Conservation (phyloP, 177 flowering plant genomes). For the Vitis hybrid region DNA sequence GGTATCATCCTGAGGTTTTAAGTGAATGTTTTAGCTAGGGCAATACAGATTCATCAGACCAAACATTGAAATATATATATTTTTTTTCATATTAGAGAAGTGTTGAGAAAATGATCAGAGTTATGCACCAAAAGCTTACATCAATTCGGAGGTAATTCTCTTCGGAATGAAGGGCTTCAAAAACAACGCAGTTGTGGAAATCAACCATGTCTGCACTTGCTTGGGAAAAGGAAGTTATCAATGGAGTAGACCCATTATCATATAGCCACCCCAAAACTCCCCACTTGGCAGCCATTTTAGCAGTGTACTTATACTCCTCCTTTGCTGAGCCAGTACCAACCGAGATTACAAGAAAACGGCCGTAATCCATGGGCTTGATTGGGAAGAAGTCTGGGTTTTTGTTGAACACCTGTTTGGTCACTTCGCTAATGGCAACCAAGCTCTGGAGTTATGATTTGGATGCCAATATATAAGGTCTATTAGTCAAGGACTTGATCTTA, state of each 20-base stretch:
- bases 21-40: neutral
- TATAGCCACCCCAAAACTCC: constrained; percentile 26
- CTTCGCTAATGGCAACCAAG: constrained; percentile 30
- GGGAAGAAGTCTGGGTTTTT: constrained; percentile 14
- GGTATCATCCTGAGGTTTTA: constrained; percentile 31
- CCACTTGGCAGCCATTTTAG: constrained; percentile 30
- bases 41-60: neutral
- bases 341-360: constrained; percentile 27
- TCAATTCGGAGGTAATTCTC: constrained; percentile 30
- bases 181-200: constrained; percentile 21
- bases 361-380: constrained; percentile 22
- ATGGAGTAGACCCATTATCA: constrained; percentile 17
- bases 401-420: constrained; percentile 18
- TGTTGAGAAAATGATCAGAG: too few species aligned
- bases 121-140: constrained; percentile 8
- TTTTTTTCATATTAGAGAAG: too few species aligned
- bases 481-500: too few species aligned
- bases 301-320: constrained; percentile 16
- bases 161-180: constrained; percentile 21
- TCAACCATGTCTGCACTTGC: constrained; percentile 36
- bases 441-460: constrained; percentile 13
- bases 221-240: constrained; percentile 22
- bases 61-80: neutral
- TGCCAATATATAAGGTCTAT: neutral
- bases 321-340: constrained; percentile 32